A percentile compares a stretch with the other conserved stretches of the same genome.
phyloP scores from a whole-genome alignment of 2,329 filamentous ascomycete genomes.

The Ciborinia camelliae region DNA sequence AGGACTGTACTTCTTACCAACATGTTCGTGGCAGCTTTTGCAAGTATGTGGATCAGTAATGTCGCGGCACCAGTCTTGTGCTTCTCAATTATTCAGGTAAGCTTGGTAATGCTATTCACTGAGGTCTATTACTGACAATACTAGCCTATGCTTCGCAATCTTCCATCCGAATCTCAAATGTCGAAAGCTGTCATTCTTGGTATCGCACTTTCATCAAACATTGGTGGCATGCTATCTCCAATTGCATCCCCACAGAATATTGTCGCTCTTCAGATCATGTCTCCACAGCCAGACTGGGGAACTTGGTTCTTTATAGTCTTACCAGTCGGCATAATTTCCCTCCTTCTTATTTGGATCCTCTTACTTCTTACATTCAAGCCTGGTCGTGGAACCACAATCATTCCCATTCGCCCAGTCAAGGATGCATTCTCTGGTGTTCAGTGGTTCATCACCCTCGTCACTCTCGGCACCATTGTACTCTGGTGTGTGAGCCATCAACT shows the following conservation, averaged over 20 bases:
- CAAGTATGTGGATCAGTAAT: constrained; percentile 99
- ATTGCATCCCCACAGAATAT: constrained; percentile 98
- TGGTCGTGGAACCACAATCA: constrained; percentile 79
- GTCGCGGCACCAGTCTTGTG: constrained; percentile 95
- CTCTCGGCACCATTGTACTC: constrained; percentile 76
- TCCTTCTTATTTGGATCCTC: constrained; percentile 84
- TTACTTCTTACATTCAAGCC: constrained; percentile 83
- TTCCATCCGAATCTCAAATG: constrained; percentile 87
- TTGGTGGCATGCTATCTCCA: constrained; percentile 92
- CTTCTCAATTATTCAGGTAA: constrained; percentile 92
- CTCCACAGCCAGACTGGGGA: constrained; percentile 85
- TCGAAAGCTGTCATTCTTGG: constrained; percentile 93
- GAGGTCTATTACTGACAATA: constrained; percentile 12
- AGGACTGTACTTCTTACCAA: constrained; percentile 89
- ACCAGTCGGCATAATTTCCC: constrained; percentile 85
- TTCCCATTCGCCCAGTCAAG: constrained; percentile 84
- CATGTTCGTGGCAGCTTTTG: constrained; percentile 97
- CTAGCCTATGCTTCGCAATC: constrained; percentile 87
- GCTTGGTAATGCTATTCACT: constrained; percentile 24
- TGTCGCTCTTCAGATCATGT: constrained; percentile 94
- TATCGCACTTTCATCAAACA: constrained; percentile 91
- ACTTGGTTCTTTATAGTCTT: constrained; percentile 96
- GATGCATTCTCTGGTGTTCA: constrained; percentile 86
- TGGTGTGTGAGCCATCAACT: constrained; percentile 94
- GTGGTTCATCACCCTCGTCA: constrained; percentile 87